phyloP scores from a whole-genome alignment of 2,329 filamentous ascomycete species.

The Monilinia vaccinii-corymbosi region DNA sequence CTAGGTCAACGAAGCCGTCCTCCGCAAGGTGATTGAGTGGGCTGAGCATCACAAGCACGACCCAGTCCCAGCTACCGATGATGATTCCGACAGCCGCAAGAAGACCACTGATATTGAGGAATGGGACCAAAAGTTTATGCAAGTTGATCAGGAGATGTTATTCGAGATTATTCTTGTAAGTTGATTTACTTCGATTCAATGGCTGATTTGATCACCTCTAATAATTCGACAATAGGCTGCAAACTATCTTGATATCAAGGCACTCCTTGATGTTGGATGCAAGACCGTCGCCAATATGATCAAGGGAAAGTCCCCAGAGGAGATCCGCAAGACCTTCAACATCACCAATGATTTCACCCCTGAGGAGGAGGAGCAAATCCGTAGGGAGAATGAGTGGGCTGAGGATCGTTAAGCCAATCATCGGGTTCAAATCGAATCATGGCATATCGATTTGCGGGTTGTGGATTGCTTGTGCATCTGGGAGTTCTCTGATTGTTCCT shows the following conservation, averaged over 20 bases:
- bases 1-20: constrained; percentile 82
- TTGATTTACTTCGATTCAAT: constrained; percentile 17
- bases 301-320: constrained; percentile 98
- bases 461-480: background rate
- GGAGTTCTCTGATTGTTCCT: background rate
- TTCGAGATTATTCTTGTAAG: constrained; percentile 96
- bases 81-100: constrained; percentile 89
- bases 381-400: constrained; percentile 84
- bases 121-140: constrained; percentile 99
- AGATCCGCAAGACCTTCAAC: constrained; percentile 99
- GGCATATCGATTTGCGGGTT: background rate
- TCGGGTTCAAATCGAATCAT: background rate
- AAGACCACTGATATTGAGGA: constrained; percentile 99
- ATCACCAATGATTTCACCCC: constrained; percentile 99
- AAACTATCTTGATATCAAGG: constrained; percentile 99
- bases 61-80: constrained; percentile 70
- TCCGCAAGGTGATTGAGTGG: constrained; percentile 97
- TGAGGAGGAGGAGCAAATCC: constrained; percentile 97
- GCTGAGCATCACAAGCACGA: constrained; percentile 92
- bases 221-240: constrained; percentile 53
- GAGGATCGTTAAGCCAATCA: constrained; percentile 58
- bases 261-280: constrained; percentile 93
- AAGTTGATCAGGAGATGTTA: constrained; percentile 98
- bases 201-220: background rate
- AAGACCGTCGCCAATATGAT: constrained; percentile 99